Evolutionary conservation across 257 asterid species (phyloP).

Genomic region (Craterostigma plantagineum): DNA sequence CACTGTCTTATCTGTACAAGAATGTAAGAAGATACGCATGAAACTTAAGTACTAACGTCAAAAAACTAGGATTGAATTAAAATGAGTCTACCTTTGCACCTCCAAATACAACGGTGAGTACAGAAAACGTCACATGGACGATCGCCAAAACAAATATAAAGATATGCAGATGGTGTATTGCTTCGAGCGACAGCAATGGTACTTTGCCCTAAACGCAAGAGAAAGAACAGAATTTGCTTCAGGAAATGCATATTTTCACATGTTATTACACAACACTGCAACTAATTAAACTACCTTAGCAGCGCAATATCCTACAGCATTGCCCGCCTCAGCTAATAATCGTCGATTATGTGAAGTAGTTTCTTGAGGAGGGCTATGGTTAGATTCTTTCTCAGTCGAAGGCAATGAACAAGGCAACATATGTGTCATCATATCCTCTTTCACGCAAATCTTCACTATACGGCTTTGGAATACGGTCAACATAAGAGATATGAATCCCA

Average conservation of each 20-base stretch:
- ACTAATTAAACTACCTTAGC: constrained; percentile 12
- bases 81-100: constrained; percentile 25
- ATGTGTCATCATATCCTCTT: background rate
- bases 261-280: too few species aligned
- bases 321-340: constrained; percentile 3
- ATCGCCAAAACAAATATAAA: constrained; percentile 62
- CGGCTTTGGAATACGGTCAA: constrained; percentile 5
- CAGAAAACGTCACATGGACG: constrained; percentile 50
- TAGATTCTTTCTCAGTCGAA: background rate
- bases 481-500: constrained; percentile 3
- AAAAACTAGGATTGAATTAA: background rate
- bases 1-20: constrained; percentile 25
- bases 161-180: constrained; percentile 64
- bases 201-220: constrained; percentile 25
- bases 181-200: constrained; percentile 41
- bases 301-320: constrained; percentile 14
- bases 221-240: background rate
- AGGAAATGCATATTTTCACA: too few species aligned
- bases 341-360: background rate
- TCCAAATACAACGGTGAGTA: constrained; percentile 45
- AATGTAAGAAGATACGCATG: too few species aligned
- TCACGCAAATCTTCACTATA: constrained; percentile 1
- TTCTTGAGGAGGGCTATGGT: too few species aligned
- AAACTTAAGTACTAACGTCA: too few species aligned
- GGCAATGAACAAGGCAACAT: constrained; percentile 2